Percentiles rank a stretch among this genome's conserved stretches.
phyloP scores from a whole-genome alignment of 257 asterid genomes.

The Solanum rostratum region DNA sequence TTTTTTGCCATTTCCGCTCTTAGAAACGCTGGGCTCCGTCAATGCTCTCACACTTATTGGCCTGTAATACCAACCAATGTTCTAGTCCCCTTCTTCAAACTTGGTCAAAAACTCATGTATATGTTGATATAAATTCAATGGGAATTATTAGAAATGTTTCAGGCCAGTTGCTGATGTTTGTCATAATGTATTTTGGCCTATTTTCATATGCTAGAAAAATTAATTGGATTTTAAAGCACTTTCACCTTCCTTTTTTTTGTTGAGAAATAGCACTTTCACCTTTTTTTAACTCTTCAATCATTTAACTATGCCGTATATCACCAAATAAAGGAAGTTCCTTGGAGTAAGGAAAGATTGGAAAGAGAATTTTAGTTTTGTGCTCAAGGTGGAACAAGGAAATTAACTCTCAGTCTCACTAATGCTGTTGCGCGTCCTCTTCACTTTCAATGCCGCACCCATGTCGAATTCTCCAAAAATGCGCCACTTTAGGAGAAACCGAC shows the following conservation, averaged over 20 bases:
- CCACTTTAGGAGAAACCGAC: background rate
- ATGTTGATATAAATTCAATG: background rate
- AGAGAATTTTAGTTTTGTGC: background rate
- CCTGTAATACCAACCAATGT: background rate
- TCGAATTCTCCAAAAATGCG: background rate
- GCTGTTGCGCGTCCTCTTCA: background rate
- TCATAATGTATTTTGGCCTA: background rate
- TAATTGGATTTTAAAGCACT: background rate
- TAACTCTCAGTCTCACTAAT: background rate
- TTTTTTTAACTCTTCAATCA: background rate
- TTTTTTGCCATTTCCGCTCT: background rate
- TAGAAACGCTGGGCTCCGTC: background rate
- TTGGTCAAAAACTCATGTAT: background rate
- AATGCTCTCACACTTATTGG: background rate
- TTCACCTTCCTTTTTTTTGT: background rate
- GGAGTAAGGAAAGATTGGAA: background rate
- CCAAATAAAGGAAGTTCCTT: background rate
- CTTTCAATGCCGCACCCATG: background rate
- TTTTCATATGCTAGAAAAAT: background rate
- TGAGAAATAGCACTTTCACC: background rate
- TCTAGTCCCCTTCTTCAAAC: background rate
- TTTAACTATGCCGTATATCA: background rate
- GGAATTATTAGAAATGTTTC: background rate
- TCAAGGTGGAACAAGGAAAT: background rate
- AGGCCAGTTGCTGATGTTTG: background rate